Percentiles rank a stretch among this genome's conserved stretches.
These are phyloP conservation scores for Suhomyces tanzawaensis DNA, from an alignment of 805 yeast species.

Conservation along the genomic window DNA sequence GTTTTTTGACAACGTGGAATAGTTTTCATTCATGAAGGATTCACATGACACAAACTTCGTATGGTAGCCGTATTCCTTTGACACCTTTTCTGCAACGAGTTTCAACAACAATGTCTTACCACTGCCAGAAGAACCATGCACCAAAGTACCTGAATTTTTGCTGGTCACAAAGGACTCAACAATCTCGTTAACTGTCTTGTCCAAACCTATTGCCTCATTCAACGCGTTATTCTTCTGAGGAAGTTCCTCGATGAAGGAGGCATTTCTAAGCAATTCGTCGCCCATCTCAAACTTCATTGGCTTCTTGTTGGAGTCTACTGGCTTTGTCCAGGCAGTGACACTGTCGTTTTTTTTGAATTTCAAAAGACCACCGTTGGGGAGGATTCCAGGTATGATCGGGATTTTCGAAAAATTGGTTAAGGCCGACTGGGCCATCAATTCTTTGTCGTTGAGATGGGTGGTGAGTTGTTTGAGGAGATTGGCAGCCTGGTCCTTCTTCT, in stretches of 20 bases:
- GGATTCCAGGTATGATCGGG: conserved; percentile 44
- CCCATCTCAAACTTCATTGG: conserved; percentile 47
- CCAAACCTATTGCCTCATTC: conserved; percentile 55
- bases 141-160: conserved; percentile 52
- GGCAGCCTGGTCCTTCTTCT: conserved; percentile 27
- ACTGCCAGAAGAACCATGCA: conserved; percentile 76
- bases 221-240: conserved; percentile 1
- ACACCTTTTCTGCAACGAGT: conserved; percentile 38
- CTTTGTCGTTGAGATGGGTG: conserved; percentile 15
- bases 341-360: conserved; percentile 49
- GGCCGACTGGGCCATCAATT: conserved; percentile 26
- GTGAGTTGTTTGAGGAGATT: conserved; percentile 19
- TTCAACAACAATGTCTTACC: conserved; percentile 68
- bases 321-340: conserved; percentile 39
- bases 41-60: conserved; percentile 55
- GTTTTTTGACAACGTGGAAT: conserved; percentile 44
- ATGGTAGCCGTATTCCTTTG: conserved; percentile 39
- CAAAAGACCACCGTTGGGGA: conserved; percentile 62
- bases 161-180: conserved; percentile 40
- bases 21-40: conserved; percentile 52
- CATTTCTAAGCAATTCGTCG: conserved; percentile 44
- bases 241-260: conserved; percentile 34
- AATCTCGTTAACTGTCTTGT: conserved; percentile 39
- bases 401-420: conserved; percentile 52
- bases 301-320: conserved; percentile 29